Conservation (phyloP, 2,329 filamentous ascomycete genomes). For the Arthrobotrys megalospora region DNA sequence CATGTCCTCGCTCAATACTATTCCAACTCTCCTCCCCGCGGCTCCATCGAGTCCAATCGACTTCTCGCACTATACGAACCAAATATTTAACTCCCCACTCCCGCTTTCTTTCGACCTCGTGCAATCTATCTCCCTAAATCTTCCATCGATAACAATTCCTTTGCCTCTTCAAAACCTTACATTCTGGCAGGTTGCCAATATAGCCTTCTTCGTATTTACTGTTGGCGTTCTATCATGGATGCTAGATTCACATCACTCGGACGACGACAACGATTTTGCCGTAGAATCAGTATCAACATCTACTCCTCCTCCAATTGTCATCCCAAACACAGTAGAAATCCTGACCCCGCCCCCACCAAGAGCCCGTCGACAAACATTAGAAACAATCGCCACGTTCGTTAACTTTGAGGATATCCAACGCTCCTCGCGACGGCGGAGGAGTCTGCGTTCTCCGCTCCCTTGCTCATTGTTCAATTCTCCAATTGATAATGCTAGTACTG, state of each 20-base stretch:
- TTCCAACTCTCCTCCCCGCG: constrained; percentile 51
- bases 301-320: not conserved
- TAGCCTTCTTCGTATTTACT: constrained; percentile 45
- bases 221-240: constrained; percentile 53
- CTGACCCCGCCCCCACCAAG: constrained; percentile 16
- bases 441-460: constrained; percentile 28
- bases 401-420: constrained; percentile 52
- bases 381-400: constrained; percentile 50
- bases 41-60: constrained; percentile 40
- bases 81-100: constrained; percentile 48
- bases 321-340: constrained; percentile 10
- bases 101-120: constrained; percentile 36
- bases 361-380: constrained; percentile 40
- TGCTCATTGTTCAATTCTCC: constrained; percentile 40
- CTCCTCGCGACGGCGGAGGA: constrained; percentile 33
- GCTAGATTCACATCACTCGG: constrained; percentile 53
- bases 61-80: constrained; percentile 43
- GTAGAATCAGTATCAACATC: constrained; percentile 2
- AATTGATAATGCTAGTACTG: constrained; percentile 4
- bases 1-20: constrained; percentile 49
- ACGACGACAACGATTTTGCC: constrained; percentile 35
- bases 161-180: constrained; percentile 49
- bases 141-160: constrained; percentile 32
- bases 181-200: constrained; percentile 51
- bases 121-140: constrained; percentile 20